phyloP scores from a whole-genome alignment of 345 rosid genomes.

The Bruguiera parviflora region DNA sequence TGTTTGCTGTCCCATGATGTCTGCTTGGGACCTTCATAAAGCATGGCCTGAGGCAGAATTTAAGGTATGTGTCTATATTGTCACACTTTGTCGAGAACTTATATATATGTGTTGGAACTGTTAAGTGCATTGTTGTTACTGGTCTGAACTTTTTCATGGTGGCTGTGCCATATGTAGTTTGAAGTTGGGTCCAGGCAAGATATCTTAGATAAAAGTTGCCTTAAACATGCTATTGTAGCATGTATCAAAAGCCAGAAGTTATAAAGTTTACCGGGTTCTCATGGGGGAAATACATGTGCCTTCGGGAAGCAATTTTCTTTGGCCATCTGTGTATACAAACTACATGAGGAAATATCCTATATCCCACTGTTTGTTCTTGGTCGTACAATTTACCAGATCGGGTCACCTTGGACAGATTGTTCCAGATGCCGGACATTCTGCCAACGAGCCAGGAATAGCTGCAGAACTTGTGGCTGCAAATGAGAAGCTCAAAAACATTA shows the following conservation, averaged over 20 bases:
- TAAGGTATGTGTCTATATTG: conserved; percentile 39
- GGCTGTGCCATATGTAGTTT: too few species aligned
- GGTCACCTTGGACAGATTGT: conserved; percentile 51
- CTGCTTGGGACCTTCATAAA: conserved; percentile 99
- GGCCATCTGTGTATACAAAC: not conserved
- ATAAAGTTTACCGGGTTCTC: too few species aligned
- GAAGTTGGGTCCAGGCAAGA: too few species aligned
- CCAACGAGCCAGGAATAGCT: conserved; percentile 80
- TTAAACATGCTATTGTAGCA: too few species aligned
- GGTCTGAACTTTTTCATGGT: too few species aligned
- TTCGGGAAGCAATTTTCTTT: not conserved
- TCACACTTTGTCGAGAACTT: too few species aligned
- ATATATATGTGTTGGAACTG: too few species aligned
- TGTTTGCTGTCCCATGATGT: conserved; percentile 93
- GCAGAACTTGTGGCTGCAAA: conserved; percentile 87
- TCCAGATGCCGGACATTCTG: conserved; percentile 90
- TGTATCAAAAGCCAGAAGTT: too few species aligned
- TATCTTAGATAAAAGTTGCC: too few species aligned
- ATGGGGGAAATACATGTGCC: too few species aligned
- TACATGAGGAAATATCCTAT: not conserved
- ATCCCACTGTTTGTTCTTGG: not conserved
- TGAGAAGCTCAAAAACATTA: conserved; percentile 59
- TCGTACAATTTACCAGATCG: not conserved
- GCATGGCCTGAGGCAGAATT: conserved; percentile 95
- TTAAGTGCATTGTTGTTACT: too few species aligned